Conservation (phyloP, 345 rosid genomes). For the Leavenworthia alabamica region DNA sequence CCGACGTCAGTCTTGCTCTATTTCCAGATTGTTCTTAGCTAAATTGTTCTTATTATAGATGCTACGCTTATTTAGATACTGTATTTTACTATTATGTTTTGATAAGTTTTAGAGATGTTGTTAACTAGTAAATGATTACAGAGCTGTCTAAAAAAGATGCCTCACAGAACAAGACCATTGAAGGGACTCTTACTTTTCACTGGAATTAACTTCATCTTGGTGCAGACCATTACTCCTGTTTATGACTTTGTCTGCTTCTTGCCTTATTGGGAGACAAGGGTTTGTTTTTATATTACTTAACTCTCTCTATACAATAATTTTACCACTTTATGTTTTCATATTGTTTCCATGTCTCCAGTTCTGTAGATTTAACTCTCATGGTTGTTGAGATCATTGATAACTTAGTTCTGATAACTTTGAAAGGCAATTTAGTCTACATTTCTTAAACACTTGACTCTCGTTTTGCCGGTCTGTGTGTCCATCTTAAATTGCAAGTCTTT, state of each 20-base stretch:
- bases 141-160: slow-evolving; percentile 34
- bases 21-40: neutral
- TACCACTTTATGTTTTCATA: neutral
- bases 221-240: slow-evolving; percentile 57
- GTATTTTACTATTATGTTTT: neutral
- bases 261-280: slow-evolving; percentile 83
- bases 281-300: slow-evolving; percentile 20
- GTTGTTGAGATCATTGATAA: neutral
- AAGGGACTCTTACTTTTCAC: slow-evolving; percentile 52
- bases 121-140: neutral
- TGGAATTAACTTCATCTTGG: slow-evolving; percentile 48
- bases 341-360: neutral
- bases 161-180: slow-evolving; percentile 61
- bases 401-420: neutral
- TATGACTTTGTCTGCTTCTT: slow-evolving; percentile 71
- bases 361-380: neutral
- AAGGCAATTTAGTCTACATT: neutral
- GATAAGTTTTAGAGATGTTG: slow-evolving; percentile 1
- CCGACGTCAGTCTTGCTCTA: slow-evolving; percentile 17
- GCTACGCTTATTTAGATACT: neutral
- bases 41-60: neutral
- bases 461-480: neutral
- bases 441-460: neutral
- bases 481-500: neutral
- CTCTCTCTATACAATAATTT: neutral